Percentiles rank a stretch among this genome's conserved stretches.
Evolutionary conservation across 208 protist genomes (phyloP).

Genomic region (Leishmania martiniquensis): DNA sequence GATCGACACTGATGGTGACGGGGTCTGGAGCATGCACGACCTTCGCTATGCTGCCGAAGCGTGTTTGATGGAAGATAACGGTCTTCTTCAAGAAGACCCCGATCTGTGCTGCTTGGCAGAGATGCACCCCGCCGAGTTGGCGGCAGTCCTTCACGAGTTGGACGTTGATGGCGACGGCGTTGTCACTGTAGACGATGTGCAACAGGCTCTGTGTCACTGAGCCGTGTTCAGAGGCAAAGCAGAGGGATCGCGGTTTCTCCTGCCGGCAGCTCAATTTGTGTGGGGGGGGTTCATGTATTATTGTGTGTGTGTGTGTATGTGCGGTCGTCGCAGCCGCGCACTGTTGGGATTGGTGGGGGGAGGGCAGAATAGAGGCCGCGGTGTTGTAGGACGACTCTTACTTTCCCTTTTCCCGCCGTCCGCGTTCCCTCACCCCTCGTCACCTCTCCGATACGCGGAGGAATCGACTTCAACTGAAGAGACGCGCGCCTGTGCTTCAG

Average conservation of each 20-base stretch:
- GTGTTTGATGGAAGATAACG: constrained; percentile 38
- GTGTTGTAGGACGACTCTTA: neutral
- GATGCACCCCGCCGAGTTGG: constrained; percentile 64
- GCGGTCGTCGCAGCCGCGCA: neutral
- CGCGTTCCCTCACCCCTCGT: neutral
- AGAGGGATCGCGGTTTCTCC: neutral
- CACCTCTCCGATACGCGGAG: neutral
- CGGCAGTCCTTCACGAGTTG: constrained; percentile 50
- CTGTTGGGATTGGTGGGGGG: neutral
- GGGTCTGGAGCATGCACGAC: constrained; percentile 52
- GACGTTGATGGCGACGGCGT: constrained; percentile 74
- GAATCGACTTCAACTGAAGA: neutral
- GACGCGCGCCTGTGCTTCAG: neutral
- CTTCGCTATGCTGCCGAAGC: constrained; percentile 37
- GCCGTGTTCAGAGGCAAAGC: neutral
- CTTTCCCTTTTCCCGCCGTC: neutral
- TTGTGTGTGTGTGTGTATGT: constrained; percentile 4
- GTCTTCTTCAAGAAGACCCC: constrained; percentile 37
- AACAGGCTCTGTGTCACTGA: constrained; percentile 38
- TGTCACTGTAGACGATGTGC: constrained; percentile 61
- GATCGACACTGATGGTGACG: constrained; percentile 66
- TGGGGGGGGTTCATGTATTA: no score
- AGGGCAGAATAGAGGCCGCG: neutral
- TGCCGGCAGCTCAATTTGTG: neutral
- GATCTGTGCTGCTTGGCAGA: constrained; percentile 44